These are phyloP conservation scores for Claviceps humidiphila DNA, from an alignment of 2,329 filamentous ascomycete genomes.

Conservation along the genomic window DNA sequence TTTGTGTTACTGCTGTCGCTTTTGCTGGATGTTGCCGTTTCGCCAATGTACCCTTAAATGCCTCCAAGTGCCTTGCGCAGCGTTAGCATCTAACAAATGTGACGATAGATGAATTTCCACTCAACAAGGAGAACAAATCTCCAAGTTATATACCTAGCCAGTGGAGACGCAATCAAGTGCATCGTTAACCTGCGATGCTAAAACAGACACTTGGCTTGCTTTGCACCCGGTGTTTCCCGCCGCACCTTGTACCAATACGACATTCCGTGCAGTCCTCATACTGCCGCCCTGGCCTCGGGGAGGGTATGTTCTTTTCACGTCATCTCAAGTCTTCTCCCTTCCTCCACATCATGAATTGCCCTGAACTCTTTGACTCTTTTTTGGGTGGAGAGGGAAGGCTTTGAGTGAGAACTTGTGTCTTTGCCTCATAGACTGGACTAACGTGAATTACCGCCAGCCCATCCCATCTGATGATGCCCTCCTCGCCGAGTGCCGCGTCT, in stretches of 20 bases:
- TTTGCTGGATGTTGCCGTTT: neutral
- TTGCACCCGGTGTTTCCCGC: conserved; percentile 34
- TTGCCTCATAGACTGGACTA: neutral
- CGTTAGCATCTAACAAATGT: neutral
- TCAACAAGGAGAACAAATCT: no score
- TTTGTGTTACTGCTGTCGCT: no score
- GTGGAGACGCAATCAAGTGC: neutral
- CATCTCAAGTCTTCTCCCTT: neutral
- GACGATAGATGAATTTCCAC: neutral
- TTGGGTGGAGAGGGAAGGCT: neutral
- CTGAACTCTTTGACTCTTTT: neutral
- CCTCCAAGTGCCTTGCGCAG: neutral
- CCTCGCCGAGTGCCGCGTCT: conserved; percentile 24
- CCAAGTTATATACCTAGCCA: no score
- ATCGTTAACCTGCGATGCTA: neutral
- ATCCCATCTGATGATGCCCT: conserved; percentile 38
- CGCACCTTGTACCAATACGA: conserved; percentile 59
- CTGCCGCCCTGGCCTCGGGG: conserved; percentile 43
- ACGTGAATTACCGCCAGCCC: conserved; percentile 20
- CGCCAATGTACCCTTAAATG: neutral
- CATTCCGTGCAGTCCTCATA: conserved; percentile 64
- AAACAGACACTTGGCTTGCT: conserved; percentile 47
- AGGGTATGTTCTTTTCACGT: conserved; percentile 19
- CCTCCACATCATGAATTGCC: neutral
- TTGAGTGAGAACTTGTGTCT: neutral